phyloP scores from a whole-genome alignment of 2,329 filamentous ascomycete species.

The Pseudogymnoascus sp. region DNA sequence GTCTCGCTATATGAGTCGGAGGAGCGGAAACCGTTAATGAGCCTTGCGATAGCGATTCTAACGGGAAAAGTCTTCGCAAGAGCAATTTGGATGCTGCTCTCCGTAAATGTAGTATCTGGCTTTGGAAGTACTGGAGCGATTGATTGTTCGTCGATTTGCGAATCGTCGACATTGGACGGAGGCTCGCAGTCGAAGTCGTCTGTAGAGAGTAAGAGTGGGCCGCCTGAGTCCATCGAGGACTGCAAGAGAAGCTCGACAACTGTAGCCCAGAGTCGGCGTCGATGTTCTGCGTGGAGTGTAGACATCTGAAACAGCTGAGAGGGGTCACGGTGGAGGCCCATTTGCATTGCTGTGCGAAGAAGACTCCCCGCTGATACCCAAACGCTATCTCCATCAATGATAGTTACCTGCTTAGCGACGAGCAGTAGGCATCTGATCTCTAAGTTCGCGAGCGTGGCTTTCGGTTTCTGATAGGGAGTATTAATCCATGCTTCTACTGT shows the following conservation, averaged over 20 bases:
- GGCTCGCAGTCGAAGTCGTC: constrained; percentile 42
- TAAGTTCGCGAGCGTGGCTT: constrained; percentile 40
- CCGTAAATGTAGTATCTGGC: constrained; percentile 32
- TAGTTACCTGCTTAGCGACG: constrained; percentile 42
- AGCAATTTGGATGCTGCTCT: constrained; percentile 43
- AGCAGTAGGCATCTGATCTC: constrained; percentile 46
- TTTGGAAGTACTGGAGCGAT: constrained; percentile 18
- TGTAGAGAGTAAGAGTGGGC: constrained; percentile 39
- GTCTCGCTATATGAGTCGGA: constrained; percentile 39
- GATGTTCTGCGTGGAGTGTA: constrained; percentile 42
- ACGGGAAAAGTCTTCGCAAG: constrained; percentile 37
- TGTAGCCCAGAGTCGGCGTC: constrained; percentile 49
- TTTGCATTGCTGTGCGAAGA: constrained; percentile 46
- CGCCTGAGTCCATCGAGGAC: constrained; percentile 43
- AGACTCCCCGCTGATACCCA: constrained; percentile 44
- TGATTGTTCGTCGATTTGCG: constrained; percentile 36
- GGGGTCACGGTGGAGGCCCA: constrained; percentile 53
- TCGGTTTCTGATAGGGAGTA: constrained; percentile 39
- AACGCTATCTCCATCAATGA: constrained; percentile 41
- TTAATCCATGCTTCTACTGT: constrained; percentile 47
- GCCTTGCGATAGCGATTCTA: constrained; percentile 38
- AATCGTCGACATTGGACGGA: constrained; percentile 44
- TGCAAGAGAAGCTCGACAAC: constrained; percentile 47
- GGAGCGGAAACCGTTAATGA: constrained; percentile 40
- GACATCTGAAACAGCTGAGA: constrained; percentile 40